Evolutionary conservation across 2,329 filamentous ascomycete species (phyloP).

Genomic region (Diaporthe sp.): DNA sequence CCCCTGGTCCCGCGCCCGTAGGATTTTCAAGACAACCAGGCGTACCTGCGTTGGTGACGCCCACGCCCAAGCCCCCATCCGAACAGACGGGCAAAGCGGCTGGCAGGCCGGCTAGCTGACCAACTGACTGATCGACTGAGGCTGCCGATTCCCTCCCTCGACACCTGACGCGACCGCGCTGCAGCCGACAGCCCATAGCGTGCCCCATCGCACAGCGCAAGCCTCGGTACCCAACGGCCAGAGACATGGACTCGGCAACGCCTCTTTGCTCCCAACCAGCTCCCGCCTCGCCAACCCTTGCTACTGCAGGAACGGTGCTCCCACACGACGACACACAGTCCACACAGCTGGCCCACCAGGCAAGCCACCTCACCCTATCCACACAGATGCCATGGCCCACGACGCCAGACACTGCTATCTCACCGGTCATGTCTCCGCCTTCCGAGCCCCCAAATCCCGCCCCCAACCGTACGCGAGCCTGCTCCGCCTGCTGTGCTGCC

Average conservation of each 20-base stretch:
- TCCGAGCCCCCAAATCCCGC: slow-evolving; percentile 1
- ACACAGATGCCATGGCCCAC: slow-evolving; percentile 11
- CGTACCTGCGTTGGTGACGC: slow-evolving; percentile 14
- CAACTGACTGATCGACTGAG: too few relatives aligned
- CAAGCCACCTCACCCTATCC: slow-evolving; percentile 45
- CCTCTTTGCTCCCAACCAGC: slow-evolving; percentile 9
- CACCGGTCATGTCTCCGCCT: slow-evolving; percentile 9
- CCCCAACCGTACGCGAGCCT: slow-evolving; percentile 21
- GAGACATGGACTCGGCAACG: slow-evolving; percentile 1
- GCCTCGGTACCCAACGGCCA: slow-evolving; percentile 27
- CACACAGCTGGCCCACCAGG: slow-evolving; percentile 45
- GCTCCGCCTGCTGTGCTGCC: slow-evolving; percentile 36
- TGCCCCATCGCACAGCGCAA: slow-evolving; percentile 23
- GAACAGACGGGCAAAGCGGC: background rate
- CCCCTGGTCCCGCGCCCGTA: background rate
- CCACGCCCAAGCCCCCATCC: background rate
- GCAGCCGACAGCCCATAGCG: slow-evolving; percentile 13
- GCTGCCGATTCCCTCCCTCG: background rate
- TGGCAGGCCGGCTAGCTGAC: background rate
- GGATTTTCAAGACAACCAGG: background rate
- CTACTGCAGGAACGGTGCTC: slow-evolving; percentile 29
- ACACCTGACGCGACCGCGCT: slow-evolving; percentile 20
- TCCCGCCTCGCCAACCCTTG: slow-evolving; percentile 29
- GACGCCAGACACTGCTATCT: slow-evolving; percentile 6
- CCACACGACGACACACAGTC: slow-evolving; percentile 35